Evolutionary conservation across 371 early-diverging fungal genomes (phyloP).

Genomic region (Circinella umbellata): DNA sequence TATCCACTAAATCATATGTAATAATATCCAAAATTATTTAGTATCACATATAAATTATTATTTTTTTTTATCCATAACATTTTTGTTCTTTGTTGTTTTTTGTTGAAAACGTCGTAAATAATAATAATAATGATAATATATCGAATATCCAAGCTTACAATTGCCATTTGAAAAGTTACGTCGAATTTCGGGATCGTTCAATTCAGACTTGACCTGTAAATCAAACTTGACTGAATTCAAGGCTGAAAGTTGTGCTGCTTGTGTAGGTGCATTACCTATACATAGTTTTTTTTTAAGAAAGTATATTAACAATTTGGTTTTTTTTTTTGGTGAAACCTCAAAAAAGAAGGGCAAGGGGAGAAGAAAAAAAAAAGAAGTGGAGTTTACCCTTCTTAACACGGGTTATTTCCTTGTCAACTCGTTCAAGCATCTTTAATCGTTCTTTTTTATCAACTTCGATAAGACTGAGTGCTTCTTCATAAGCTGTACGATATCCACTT

Average conservation of each 20-base stretch:
- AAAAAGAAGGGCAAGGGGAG: not conserved
- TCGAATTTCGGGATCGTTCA: slow-evolving; percentile 74
- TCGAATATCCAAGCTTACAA: slow-evolving; percentile 31
- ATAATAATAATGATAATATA: not conserved
- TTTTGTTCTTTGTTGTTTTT: not conserved
- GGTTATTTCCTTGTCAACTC: slow-evolving; percentile 53
- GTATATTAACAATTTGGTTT: not conserved
- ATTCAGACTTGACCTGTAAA: slow-evolving; percentile 72
- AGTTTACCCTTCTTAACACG: slow-evolving; percentile 56
- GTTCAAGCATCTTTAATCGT: slow-evolving; percentile 59
- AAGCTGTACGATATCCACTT: slow-evolving; percentile 56
- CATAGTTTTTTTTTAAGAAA: not conserved
- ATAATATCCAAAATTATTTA: not conserved
- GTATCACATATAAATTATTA: not conserved
- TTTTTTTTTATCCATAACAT: not conserved
- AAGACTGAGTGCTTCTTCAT: slow-evolving; percentile 78
- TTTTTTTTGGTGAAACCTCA: not conserved
- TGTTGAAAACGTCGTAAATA: not conserved
- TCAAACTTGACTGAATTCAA: slow-evolving; percentile 65
- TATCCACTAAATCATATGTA: slow-evolving; percentile 54
- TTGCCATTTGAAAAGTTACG: slow-evolving; percentile 66
- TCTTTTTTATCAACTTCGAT: slow-evolving; percentile 68
- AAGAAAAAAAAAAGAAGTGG: not conserved
- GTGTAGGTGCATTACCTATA: slow-evolving; percentile 23
- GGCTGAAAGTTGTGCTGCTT: slow-evolving; percentile 49